phyloP scores from a whole-genome alignment of 345 rosid species.

The Ceriops decandra region DNA sequence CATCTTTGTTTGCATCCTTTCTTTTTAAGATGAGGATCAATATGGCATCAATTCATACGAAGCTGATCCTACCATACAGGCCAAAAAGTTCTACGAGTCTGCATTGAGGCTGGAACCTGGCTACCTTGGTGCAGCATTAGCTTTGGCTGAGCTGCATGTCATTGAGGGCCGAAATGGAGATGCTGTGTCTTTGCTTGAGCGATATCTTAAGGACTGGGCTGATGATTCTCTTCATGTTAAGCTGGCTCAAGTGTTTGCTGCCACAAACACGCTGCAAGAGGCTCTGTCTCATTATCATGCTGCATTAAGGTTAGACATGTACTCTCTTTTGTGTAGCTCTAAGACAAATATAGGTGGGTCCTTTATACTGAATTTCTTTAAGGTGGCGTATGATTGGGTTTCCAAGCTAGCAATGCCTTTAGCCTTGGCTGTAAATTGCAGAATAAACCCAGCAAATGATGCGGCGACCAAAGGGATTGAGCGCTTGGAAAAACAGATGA shows the following conservation, averaged over 20 bases:
- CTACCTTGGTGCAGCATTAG: constrained; percentile 93
- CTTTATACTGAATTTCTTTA: background rate
- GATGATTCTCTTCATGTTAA: constrained; percentile 97
- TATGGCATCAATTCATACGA: background rate
- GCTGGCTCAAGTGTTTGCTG: constrained; percentile 93
- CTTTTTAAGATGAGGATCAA: background rate
- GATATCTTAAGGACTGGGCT: constrained; percentile 95
- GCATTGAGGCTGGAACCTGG: constrained; percentile 93
- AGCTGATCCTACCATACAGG: constrained; percentile 44
- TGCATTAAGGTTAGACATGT: constrained; percentile 60
- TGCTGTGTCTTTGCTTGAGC: constrained; percentile 89
- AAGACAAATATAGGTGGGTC: background rate
- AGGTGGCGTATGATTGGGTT: background rate
- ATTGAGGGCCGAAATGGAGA: constrained; percentile 89
- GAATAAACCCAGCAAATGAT: constrained; percentile 84
- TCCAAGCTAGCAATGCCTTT: background rate
- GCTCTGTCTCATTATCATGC: constrained; percentile 87
- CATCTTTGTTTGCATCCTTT: background rate
- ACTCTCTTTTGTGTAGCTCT: constrained; percentile 8
- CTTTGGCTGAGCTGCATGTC: constrained; percentile 89
- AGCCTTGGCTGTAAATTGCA: constrained; percentile 30
- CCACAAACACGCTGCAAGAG: constrained; percentile 79
- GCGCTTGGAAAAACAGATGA: constrained; percentile 95
- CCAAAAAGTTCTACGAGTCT: constrained; percentile 92
- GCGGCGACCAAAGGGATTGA: constrained; percentile 96